Conservation (phyloP, 305 asterid genomes). For the Fraxinus nigra region DNA sequence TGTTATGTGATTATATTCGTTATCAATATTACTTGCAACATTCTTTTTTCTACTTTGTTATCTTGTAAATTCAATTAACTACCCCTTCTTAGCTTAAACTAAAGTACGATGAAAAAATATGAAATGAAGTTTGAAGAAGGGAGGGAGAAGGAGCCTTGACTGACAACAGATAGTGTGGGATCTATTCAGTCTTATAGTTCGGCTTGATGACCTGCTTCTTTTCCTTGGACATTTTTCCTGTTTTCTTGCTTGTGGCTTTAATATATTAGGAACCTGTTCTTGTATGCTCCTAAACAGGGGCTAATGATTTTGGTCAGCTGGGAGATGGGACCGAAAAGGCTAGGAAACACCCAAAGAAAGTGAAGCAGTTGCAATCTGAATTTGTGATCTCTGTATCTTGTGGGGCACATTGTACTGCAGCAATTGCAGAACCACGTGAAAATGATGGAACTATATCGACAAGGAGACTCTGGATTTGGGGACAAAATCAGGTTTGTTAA, state of each 20-base stretch:
- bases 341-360: constrained; percentile 72
- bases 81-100: background rate
- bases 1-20: background rate
- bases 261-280: background rate
- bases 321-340: constrained; percentile 90
- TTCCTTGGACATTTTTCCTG: background rate
- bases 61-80: background rate
- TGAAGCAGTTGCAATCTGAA: constrained; percentile 70
- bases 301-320: constrained; percentile 95
- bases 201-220: constrained; percentile 1
- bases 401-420: constrained; percentile 96
- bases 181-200: background rate
- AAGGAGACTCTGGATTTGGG: constrained; percentile 96
- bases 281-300: constrained; percentile 48
- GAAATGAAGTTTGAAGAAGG: background rate
- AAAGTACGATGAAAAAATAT: background rate
- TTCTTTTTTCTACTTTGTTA: background rate
- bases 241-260: background rate
- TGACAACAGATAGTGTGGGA: background rate
- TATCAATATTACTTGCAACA: background rate
- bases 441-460: constrained; percentile 73
- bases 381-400: constrained; percentile 80
- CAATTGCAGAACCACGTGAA: constrained; percentile 82
- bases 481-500: constrained; percentile 81
- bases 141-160: background rate